A percentile compares a stretch with the other conserved stretches of the same genome.
These are phyloP conservation scores for Bipolaris cookei DNA, from an alignment of 2,329 filamentous ascomycete species.

Conservation along the genomic window DNA sequence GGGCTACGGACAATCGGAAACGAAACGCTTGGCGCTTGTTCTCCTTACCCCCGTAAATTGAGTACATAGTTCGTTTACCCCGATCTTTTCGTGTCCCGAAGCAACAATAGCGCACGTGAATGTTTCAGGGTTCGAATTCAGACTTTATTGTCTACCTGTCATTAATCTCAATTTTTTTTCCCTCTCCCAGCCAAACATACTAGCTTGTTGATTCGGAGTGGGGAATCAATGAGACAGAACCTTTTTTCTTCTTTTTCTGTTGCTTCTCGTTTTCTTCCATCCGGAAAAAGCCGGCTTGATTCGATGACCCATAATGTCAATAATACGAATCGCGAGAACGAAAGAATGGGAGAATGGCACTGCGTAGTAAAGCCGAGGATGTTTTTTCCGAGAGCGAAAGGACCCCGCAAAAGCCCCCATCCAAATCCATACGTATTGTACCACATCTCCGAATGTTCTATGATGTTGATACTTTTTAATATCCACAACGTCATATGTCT, in stretches of 20 bases:
- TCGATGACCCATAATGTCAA: not conserved
- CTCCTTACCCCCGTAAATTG: not conserved
- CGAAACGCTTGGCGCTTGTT: not conserved
- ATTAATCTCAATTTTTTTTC: not conserved
- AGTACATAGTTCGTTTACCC: not conserved
- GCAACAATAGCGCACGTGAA: not conserved
- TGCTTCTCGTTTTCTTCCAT: not conserved
- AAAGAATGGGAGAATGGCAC: not conserved
- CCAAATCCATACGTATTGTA: not conserved
- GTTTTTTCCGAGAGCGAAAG: not conserved
- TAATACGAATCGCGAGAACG: not conserved
- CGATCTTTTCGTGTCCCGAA: not conserved
- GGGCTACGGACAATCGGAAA: not conserved
- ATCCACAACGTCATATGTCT: conserved; percentile 4
- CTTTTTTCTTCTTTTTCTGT: not conserved
- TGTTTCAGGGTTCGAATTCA: conserved; percentile 8
- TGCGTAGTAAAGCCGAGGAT: not conserved
- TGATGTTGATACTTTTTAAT: conserved; percentile 3
- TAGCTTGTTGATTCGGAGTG: no score
- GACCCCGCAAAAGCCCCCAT: conserved; percentile 1
- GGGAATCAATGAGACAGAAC: not conserved
- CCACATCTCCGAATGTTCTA: not conserved
- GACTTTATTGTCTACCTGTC: conserved; percentile 4
- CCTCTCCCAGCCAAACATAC: not conserved
- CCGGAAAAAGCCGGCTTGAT: conserved; percentile 8